These are phyloP conservation scores for Psilocybe sp. DNA, from an alignment of 768 basidiomycete genomes.

Conservation along the genomic window DNA sequence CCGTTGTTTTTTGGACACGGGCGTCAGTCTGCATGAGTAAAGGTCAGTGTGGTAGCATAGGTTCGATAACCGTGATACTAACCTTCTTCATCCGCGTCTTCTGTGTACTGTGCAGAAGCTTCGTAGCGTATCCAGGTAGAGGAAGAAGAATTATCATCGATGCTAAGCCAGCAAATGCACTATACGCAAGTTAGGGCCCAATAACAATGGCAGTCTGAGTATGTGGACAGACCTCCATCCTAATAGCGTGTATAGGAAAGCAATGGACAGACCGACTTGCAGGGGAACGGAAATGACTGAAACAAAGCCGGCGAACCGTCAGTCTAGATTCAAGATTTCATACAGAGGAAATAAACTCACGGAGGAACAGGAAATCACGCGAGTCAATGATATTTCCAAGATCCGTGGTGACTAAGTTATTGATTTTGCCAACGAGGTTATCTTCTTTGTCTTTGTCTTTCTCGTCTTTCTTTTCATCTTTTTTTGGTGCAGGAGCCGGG, in stretches of 20 bases:
- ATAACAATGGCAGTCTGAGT: not conserved
- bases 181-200: not conserved
- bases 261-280: conserved; percentile 34
- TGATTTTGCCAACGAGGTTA: conserved; percentile 72
- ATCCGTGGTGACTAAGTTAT: conserved; percentile 40
- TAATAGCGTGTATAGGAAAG: conserved; percentile 44
- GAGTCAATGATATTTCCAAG: conserved; percentile 31
- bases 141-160: conserved; percentile 51
- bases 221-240: conserved; percentile 38
- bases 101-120: conserved; percentile 44
- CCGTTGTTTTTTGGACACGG: conserved; percentile 58
- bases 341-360: conserved; percentile 6
- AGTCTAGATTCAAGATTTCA: not conserved
- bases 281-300: conserved; percentile 38
- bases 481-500: not conserved
- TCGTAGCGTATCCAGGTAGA: conserved; percentile 53
- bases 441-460: conserved; percentile 28
- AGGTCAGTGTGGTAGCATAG: not conserved
- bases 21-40: conserved; percentile 40
- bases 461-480: conserved; percentile 18
- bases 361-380: conserved; percentile 15
- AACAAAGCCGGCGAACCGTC: not conserved
- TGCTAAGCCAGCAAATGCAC: conserved; percentile 55
- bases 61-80: not conserved
- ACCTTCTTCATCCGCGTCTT: conserved; percentile 9